phyloP scores from a whole-genome alignment of 2,329 filamentous ascomycete species.

The Xylariaceae sp. region DNA sequence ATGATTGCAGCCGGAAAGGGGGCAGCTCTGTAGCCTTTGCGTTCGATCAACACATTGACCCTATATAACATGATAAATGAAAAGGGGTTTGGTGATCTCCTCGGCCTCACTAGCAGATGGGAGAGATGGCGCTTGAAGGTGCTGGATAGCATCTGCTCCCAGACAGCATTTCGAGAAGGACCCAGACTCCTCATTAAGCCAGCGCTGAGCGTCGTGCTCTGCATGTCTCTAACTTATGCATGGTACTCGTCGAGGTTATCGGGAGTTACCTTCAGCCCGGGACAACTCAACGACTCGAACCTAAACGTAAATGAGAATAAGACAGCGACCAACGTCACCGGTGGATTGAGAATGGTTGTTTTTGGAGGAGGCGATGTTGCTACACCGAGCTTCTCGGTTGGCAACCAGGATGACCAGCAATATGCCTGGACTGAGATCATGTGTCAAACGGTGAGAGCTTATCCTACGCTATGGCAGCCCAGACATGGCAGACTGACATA shows the following conservation, averaged over 20 bases:
- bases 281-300: conserved; percentile 12
- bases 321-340: conserved; percentile 13
- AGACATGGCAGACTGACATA: conserved; percentile 12
- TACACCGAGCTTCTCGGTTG: conserved; percentile 33
- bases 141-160: conserved; percentile 16
- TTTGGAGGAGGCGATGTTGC: conserved; percentile 50
- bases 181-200: conserved; percentile 23
- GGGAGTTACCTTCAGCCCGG: background rate
- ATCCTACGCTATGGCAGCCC: background rate
- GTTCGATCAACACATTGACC: background rate
- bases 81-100: background rate
- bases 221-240: conserved; percentile 20
- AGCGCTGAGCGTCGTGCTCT: conserved; percentile 17
- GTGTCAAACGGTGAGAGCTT: conserved; percentile 43
- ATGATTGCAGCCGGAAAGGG: background rate
- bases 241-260: conserved; percentile 6
- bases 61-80: background rate
- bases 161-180: conserved; percentile 20
- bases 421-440: conserved; percentile 46
- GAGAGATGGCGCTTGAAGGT: conserved; percentile 6
- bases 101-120: background rate
- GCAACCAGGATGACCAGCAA: conserved; percentile 10
- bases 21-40: background rate
- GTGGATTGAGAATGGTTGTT: conserved; percentile 46
- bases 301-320: background rate